Evolutionary conservation across 2,329 filamentous ascomycete species (phyloP), one percentile per base, ranked within the genome.

Genomic region (Coniochaeta pulveracea): DNA sequence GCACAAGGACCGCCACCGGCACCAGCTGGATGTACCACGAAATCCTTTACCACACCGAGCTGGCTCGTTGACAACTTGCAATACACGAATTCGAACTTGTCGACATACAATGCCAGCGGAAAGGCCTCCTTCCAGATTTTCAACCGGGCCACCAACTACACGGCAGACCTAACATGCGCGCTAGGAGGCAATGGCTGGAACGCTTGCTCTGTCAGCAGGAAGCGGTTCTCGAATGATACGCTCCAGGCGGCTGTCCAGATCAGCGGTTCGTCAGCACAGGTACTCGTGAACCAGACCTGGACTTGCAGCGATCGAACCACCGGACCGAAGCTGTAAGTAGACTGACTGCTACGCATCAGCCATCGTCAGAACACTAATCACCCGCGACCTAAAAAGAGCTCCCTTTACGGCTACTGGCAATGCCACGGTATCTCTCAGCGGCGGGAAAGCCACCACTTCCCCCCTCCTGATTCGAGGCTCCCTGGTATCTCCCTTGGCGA

Each of bases 31-130:
- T 49, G 47, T 37, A 47, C 44, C 1, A 40, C 40, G 21, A 44
- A 36, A 17, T 47, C 47, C 0, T 49, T 49, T 21, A 34, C 35
- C 3, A 33, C 44, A 5, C 46, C 47, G 0, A 49, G 46, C 34
- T 48, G 47, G 45, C 38, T 44, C 15, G 25, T 47, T 12, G 28
- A 43, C 3, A 33, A 47, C 16, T 40, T 49, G n/a, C 18, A 31
- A 10, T 19, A 19, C 16, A 31, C 28, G 4, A n/a, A n/a, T n/a
- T n/a, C n/a, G n/a, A n/a, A n/a, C n/a, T n/a, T n/a, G n/a, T 16
- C 25, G 8, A 24, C 15, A 29, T 14, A 16, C 33, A 5, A n/a
- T 42, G 35, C 26, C 10, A 12, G 4, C 3, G 34, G 19, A 1
- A 34, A 21, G 3, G 22, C 37, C 6, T 24, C 38, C 1, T 47